phyloP scores from a whole-genome alignment of 2,329 filamentous ascomycete species.

The Neophaeococcomyces aloes region DNA sequence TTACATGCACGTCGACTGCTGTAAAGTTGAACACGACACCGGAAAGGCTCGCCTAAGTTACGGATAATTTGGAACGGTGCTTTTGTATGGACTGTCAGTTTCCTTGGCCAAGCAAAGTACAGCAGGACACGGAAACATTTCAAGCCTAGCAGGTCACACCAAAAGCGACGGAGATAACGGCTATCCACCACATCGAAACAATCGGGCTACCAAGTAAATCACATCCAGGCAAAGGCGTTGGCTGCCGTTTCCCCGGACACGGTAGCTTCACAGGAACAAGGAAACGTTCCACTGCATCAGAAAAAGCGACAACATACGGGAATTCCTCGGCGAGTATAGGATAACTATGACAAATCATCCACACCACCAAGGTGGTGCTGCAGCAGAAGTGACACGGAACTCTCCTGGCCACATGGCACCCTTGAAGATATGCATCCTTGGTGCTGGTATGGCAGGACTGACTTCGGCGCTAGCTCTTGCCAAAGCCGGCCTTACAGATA shows the following conservation, averaged over 20 bases:
- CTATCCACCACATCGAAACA: too few species aligned
- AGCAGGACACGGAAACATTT: background rate
- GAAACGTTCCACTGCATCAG: background rate
- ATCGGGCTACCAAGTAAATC: too few species aligned
- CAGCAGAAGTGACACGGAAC: background rate
- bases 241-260: background rate
- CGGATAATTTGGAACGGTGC: too few species aligned
- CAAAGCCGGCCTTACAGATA: slow-evolving; percentile 62
- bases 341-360: background rate
- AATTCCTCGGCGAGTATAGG: background rate
- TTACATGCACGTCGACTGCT: too few species aligned
- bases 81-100: too few species aligned
- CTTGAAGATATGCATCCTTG: slow-evolving; percentile 31
- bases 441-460: slow-evolving; percentile 64
- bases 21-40: too few species aligned
- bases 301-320: background rate
- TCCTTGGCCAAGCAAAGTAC: background rate
- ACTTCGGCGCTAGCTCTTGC: slow-evolving; percentile 62
- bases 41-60: too few species aligned
- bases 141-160: background rate
- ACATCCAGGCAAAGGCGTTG: too few species aligned
- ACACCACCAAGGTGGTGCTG: background rate
- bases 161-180: too few species aligned
- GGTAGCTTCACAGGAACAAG: too few species aligned
- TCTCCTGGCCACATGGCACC: slow-evolving; percentile 18